Evolutionary conservation across 2,329 filamentous ascomycete genomes (phyloP), one percentile per base, ranked within the genome.

Genomic region (Hypoxylon sp.): DNA sequence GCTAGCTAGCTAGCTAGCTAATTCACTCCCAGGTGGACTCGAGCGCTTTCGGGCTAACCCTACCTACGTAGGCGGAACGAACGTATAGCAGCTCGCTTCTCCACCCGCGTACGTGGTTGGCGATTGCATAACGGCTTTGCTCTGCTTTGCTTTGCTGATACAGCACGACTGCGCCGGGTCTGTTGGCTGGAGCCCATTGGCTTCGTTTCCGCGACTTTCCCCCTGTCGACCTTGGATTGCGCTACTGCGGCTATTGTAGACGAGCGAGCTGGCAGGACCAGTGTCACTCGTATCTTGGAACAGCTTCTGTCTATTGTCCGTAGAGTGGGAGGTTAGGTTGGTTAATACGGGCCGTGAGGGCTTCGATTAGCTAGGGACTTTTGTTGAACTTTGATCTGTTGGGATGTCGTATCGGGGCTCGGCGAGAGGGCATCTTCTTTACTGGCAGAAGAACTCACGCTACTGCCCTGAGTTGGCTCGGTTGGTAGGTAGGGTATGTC

Each of bases 181-280:
- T 60, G 51, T 56, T 64, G 61, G 60, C 61, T 51, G 24, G 56
- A 52, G 28, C 38, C 32, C 38, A 64, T 60, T 64, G 61, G 61
- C 32, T 9, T 30, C n/a, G 45, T 26, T 49, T 54, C 56, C 36
- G 49, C 61, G 44, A 51, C n/a, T 4, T 11, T 26, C 7, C n/a
- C 36, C 36, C 36, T 20, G 36, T 20, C 36, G n/a, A 8, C 6
- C 36, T 9, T 40, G 16, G 36, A 14, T 11, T 18, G 36, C 36
- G 36, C 36, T 40, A 40, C 36, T 40, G 36, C 36, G 36, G 36
- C 36, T 40, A 40, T 40, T 9, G 36, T 18, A 40, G 16, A 40
- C 36, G 36, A 40, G 36, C 36, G 36, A 40, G 36, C 36, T 40
- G 36, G 36, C 36, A 40, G 16, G 16, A 40, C 36, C 36, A 18